These are phyloP conservation scores for Cladorrhinum sp. DNA, from an alignment of 2,329 filamentous ascomycete species.

Conservation along the genomic window DNA sequence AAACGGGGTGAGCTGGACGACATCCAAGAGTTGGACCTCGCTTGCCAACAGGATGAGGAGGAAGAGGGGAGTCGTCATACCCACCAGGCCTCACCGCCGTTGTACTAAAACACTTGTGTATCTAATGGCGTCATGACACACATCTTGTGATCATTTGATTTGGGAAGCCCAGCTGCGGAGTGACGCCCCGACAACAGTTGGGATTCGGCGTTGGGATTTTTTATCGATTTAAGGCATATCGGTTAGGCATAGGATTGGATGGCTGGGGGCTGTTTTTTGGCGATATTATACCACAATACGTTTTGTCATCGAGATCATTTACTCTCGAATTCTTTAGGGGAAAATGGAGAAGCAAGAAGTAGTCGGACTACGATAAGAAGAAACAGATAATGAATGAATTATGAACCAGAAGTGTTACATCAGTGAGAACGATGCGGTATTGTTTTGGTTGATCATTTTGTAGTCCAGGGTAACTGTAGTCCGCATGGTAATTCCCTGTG, in stretches of 20 bases:
- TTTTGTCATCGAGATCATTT: not conserved
- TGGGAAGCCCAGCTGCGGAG: not conserved
- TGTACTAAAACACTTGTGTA: constrained; percentile 14
- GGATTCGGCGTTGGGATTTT: constrained; percentile 1
- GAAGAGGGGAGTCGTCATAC: not conserved
- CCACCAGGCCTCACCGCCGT: constrained; percentile 4
- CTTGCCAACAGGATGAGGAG: not conserved
- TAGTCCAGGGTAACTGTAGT: not conserved
- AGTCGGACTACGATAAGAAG: not conserved
- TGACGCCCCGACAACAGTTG: not conserved
- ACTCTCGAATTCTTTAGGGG: not conserved
- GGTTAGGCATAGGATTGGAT: not conserved
- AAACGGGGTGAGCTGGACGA: constrained; percentile 8
- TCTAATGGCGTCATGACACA: constrained; percentile 10
- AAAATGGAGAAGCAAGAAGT: not conserved
- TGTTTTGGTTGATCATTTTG: not conserved
- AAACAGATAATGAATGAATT: not conserved
- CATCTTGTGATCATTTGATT: constrained; percentile 4
- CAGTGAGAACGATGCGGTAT: not conserved
- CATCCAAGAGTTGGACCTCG: not conserved
- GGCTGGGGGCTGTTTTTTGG: not conserved
- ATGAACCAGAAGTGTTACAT: not conserved
- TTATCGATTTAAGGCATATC: not conserved
- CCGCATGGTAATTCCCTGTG: not conserved
- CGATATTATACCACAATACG: not conserved